Evolutionary conservation across 1,284 basidiomycete genomes (phyloP).

Genomic region (Malassezia equina): DNA sequence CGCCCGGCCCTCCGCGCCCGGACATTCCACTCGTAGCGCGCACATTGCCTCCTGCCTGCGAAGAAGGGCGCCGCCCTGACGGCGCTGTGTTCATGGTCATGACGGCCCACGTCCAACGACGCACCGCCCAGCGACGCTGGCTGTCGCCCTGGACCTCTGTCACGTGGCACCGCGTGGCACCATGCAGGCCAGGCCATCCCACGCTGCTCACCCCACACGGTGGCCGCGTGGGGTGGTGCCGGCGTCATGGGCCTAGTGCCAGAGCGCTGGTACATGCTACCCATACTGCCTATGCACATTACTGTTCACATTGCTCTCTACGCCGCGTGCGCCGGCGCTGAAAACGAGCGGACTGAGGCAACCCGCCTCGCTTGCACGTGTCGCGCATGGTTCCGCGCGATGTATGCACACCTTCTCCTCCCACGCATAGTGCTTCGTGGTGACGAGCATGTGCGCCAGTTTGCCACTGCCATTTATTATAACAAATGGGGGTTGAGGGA

Average conservation of each 20-base stretch:
- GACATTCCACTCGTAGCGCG: background rate
- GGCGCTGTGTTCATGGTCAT: background rate
- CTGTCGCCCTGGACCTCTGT: background rate
- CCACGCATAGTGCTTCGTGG: slow-evolving; percentile 3
- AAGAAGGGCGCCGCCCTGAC: background rate
- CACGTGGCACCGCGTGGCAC: slow-evolving; percentile 5
- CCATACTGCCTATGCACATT: slow-evolving; percentile 1
- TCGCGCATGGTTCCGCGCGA: slow-evolving; percentile 1
- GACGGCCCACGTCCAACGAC: background rate
- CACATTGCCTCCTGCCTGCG: background rate
- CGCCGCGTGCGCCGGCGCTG: background rate
- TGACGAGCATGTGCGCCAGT: background rate
- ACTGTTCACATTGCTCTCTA: background rate
- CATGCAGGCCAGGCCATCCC: background rate
- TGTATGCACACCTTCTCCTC: background rate
- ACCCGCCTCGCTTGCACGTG: slow-evolving; percentile 3
- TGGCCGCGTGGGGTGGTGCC: background rate
- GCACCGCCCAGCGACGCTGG: background rate
- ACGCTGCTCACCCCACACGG: background rate
- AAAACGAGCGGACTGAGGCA: background rate
- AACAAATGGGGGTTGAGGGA: background rate
- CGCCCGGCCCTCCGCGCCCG: background rate
- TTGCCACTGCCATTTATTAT: background rate
- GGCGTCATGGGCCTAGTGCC: background rate
- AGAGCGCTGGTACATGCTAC: background rate